These are phyloP conservation scores for Tricladium varicosporioides DNA, from an alignment of 2,329 filamentous ascomycete species.

Conservation along the genomic window DNA sequence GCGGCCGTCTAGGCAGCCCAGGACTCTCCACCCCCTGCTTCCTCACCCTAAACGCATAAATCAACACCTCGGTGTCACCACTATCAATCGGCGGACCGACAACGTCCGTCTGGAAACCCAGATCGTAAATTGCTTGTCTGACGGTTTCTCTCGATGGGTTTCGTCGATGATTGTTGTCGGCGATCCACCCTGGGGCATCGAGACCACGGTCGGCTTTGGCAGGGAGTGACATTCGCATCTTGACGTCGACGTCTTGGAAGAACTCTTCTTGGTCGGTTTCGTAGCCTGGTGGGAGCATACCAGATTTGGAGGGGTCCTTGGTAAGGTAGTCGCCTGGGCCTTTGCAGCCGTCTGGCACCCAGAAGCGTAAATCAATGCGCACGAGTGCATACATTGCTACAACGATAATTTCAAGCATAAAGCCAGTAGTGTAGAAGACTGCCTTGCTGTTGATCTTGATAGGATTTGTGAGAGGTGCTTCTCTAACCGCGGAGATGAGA, in stretches of 20 bases:
- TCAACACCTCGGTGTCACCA: constrained; percentile 12
- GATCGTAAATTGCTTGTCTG: constrained; percentile 9
- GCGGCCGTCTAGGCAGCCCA: background rate
- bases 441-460: constrained; percentile 52
- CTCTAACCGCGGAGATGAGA: constrained; percentile 58
- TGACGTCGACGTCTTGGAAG: constrained; percentile 14
- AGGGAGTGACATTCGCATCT: constrained; percentile 7
- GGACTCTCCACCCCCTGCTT: background rate
- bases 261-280: constrained; percentile 2
- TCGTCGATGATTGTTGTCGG: background rate
- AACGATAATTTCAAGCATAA: constrained; percentile 68
- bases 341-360: constrained; percentile 67
- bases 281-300: background rate
- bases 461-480: constrained; percentile 6
- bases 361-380: constrained; percentile 73
- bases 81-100: constrained; percentile 13
- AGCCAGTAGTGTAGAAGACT: constrained; percentile 78
- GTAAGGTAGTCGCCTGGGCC: constrained; percentile 46
- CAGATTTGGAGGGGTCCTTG: background rate
- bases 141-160: constrained; percentile 10
- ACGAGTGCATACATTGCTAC: constrained; percentile 64
- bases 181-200: background rate
- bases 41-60: constrained; percentile 15
- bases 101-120: constrained; percentile 10
- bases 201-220: background rate